phyloP scores from a whole-genome alignment of 345 rosid genomes.

The Schrenkiella parvula region DNA sequence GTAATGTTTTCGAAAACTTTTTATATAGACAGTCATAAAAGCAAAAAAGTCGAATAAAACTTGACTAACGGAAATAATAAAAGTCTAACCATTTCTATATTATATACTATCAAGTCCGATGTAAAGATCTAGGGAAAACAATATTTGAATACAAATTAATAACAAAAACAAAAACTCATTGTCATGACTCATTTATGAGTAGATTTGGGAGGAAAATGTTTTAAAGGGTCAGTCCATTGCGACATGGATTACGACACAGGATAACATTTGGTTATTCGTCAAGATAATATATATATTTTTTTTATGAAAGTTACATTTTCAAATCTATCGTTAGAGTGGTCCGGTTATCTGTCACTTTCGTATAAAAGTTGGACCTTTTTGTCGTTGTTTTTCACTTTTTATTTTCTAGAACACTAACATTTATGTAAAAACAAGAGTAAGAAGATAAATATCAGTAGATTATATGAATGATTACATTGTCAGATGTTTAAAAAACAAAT shows the following conservation, averaged over 20 bases:
- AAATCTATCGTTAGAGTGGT: not conserved
- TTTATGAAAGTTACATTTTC: not conserved
- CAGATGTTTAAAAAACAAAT: no score
- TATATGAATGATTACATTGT: no score
- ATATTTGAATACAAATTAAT: not conserved
- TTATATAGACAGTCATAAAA: not conserved
- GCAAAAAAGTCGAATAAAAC: not conserved
- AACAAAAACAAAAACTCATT: not conserved
- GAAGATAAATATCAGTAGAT: no score
- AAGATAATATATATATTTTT: not conserved
- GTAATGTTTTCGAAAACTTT: not conserved
- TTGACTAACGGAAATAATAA: not conserved
- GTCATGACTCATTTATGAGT: conserved; percentile 32
- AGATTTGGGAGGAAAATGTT: conserved; percentile 11
- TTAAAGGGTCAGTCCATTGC: not conserved
- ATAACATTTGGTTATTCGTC: not conserved
- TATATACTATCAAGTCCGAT: not conserved
- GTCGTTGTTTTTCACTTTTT: not conserved
- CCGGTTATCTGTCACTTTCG: conserved; percentile 16
- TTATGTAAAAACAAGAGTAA: no score
- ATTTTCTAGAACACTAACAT: not conserved
- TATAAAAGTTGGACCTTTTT: conserved; percentile 15
- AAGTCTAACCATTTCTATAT: not conserved
- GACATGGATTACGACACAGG: conserved; percentile 26
- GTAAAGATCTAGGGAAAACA: not conserved